Percentiles rank a stretch among this genome's conserved stretches.
Evolutionary conservation across 129 eudicot genomes (phyloP).

Genomic region (Heracleum sosnowskyi): DNA sequence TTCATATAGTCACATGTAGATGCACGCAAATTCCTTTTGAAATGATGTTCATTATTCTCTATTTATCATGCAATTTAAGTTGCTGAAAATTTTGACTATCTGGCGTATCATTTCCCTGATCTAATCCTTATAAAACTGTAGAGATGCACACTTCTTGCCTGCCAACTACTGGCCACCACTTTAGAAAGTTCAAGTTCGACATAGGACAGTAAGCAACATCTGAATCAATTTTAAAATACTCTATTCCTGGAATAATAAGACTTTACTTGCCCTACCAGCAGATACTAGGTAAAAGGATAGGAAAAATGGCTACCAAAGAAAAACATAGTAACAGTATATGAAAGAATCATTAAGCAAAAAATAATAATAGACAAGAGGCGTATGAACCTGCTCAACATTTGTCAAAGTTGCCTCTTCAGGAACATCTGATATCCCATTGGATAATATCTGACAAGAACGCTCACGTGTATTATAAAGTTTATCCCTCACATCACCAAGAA

Average conservation of each 20-base stretch:
- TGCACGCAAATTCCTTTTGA: not conserved
- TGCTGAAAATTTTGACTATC: not conserved
- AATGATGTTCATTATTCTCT: not conserved
- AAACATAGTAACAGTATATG: not conserved
- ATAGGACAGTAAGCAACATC: not conserved
- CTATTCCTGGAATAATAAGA: not conserved
- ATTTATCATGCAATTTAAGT: not conserved
- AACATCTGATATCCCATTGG: conserved; percentile 45
- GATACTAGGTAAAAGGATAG: not conserved
- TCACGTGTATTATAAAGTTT: conserved; percentile 70
- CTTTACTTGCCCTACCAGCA: not conserved
- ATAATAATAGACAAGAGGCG: not conserved
- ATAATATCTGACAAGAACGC: conserved; percentile 56
- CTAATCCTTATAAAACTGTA: not conserved
- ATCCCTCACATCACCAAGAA: conserved; percentile 85
- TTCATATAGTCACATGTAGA: not conserved
- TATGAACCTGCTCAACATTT: conserved; percentile 46
- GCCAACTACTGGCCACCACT: not conserved
- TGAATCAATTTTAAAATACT: not conserved
- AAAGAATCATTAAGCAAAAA: not conserved
- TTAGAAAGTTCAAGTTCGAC: not conserved
- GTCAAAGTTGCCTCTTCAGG: conserved; percentile 51
- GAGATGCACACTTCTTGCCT: not conserved
- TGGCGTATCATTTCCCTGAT: not conserved
- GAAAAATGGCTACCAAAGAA: too few species aligned